Evolutionary conservation across 2,329 filamentous ascomycete species (phyloP).

Genomic region (Trematosphaeria pertusa): DNA sequence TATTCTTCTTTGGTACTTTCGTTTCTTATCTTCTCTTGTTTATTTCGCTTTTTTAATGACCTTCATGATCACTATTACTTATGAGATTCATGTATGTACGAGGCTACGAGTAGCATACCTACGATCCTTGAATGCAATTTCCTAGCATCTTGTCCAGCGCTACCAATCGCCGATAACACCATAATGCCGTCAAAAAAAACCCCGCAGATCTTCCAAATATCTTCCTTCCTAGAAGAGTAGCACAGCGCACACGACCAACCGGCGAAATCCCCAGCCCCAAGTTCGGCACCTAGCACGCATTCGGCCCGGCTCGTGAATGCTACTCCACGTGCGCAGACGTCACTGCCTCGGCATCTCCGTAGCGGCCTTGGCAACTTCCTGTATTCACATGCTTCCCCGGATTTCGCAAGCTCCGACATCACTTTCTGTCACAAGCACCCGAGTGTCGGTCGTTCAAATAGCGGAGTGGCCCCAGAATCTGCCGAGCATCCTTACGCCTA

Average conservation of each 20-base stretch:
- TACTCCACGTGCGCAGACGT: constrained; percentile 14
- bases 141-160: constrained; percentile 10
- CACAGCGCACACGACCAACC: too few species aligned
- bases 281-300: too few species aligned
- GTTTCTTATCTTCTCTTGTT: constrained; percentile 17
- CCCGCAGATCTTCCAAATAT: too few species aligned
- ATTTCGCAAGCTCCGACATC: constrained; percentile 14
- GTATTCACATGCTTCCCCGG: constrained; percentile 28
- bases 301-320: background rate
- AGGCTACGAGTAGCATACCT: constrained; percentile 24
- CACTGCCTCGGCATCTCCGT: constrained; percentile 22
- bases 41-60: constrained; percentile 6
- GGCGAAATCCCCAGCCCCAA: too few species aligned
- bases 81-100: constrained; percentile 27
- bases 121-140: constrained; percentile 33
- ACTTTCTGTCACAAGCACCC: constrained; percentile 12
- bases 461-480: constrained; percentile 3
- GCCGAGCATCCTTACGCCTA: background rate
- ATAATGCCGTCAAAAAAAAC: too few species aligned
- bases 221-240: too few species aligned
- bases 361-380: constrained; percentile 9
- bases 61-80: constrained; percentile 24
- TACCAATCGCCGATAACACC: too few species aligned
- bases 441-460: constrained; percentile 15
- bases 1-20: constrained; percentile 12